Evolutionary conservation across 2,329 filamentous ascomycete genomes (phyloP), one percentile per base, ranked within the genome.

Genomic region (Fusarium sp.): DNA sequence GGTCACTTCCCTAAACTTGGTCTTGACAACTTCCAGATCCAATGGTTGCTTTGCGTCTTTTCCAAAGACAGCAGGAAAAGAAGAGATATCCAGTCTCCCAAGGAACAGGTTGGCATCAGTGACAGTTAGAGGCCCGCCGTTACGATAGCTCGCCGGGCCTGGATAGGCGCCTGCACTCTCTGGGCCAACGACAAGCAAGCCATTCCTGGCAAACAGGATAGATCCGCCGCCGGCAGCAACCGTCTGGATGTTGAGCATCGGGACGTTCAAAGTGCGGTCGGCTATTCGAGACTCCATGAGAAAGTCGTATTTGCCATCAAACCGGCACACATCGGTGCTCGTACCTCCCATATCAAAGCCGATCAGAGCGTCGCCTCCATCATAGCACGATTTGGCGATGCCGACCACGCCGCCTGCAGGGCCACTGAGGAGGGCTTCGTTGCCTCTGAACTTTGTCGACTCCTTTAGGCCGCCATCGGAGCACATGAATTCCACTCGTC

Each of bases 231-330:
- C 82, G 7, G 83, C 83, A 7, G 83, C 83, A 3, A 94, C 91
- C 0, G 91, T 93, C 73, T 91, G 91, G 79, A 94, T 93, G 73
- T 93, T 91, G 3, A 93, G 83, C 76, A 92, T 91, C 1, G 91
- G 91, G 1, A 88, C 88, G 65, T 92, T 90, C 27, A 93, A 91
- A 2, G 90, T 90, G 1, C 92, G 87, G 18, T 90, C 89, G 1
- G 91, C 90, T 15, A 91, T 92, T 3, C 89, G 90, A 0, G 90
- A 90, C 69, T 92, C 90, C 57, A 92, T 91, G 7, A 93, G 89
- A 71, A 93, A 90, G 64, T 93, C 91, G 71, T 92, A 91, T 58
- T 88, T 84, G 12, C 91, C 91, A 11, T 88, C 89, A 71, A 91
- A 93, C 44, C 91, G 82, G 41, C 88, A 91, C 12, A 93, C 90